Evolutionary conservation across 1,139 yeast species (phyloP), one percentile per base, ranked within the genome.

Genomic region (Suhomyces wounanorum): DNA sequence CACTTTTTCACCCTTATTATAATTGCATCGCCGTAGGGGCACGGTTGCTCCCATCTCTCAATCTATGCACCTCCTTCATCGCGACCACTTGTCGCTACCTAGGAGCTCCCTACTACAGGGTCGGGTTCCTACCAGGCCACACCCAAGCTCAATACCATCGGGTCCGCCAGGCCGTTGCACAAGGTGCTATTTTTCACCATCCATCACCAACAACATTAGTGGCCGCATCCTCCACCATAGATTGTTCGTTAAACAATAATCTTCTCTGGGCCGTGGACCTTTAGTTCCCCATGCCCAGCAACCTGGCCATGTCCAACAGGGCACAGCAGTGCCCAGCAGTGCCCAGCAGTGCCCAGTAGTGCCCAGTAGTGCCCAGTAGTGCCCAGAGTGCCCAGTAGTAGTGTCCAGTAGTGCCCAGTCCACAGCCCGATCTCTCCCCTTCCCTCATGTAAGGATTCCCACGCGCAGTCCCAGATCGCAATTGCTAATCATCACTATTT

Each of bases 401-500:
- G n/a, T n/a, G n/a, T n/a, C 37, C 37, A 33, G 37, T 33, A 33
- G 37, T 33, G 37, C 37, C 37, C 37, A 33, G 37, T 39, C 21
- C 26, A 13, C 26, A 17, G 35, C 26, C 37, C 44, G 14, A 16
- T 41, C 37, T 17, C 44, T 21, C 37, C 31, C 43, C 37, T 17
- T 41, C 44, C 8, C 37, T 11, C 26, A 8, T 41, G 37, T 14
- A 33, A 33, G 13, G 18, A 2, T 18, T 31, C 16, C 30, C 43
- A 23, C 33, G 31, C 26, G 43, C 31, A 26, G 31, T 30, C 10
- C 23, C 18, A 30, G 44, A 30, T 41, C 44, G 18, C 33, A 25
- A 30, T 30, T 31, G 37, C 44, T 41, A 41, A 41, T 21, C 36
- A 26, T 30, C 26, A n/a, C 44, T 31, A 30, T 41, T 41, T 31